phyloP scores from a whole-genome alignment of 2,329 filamentous ascomycete genomes.

The Gnomoniopsis smithogilvyi region DNA sequence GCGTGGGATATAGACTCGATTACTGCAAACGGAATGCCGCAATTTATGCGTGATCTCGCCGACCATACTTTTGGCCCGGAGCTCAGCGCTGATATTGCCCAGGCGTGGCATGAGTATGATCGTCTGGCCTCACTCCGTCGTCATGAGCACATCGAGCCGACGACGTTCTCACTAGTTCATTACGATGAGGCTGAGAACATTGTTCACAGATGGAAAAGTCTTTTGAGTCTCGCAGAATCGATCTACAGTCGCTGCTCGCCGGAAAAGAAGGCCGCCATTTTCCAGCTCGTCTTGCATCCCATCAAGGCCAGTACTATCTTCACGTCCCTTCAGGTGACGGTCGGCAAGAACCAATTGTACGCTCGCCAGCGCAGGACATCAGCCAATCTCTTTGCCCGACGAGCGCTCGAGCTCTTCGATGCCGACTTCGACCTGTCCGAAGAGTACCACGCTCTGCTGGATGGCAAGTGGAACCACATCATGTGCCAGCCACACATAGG shows the following conservation, averaged over 20 bases:
- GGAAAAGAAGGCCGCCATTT: conserved; percentile 50
- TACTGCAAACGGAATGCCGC: conserved; percentile 41
- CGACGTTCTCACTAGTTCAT: conserved; percentile 55
- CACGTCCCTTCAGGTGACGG: conserved; percentile 43
- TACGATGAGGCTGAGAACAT: conserved; percentile 58
- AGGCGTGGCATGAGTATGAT: conserved; percentile 52
- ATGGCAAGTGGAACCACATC: conserved; percentile 56
- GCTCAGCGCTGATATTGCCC: conserved; percentile 39
- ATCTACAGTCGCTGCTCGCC: conserved; percentile 41
- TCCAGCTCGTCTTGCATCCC: conserved; percentile 60
- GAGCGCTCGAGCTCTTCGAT: conserved; percentile 47
- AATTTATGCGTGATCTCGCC: conserved; percentile 43
- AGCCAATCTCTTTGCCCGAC: conserved; percentile 46
- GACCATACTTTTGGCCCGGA: conserved; percentile 23
- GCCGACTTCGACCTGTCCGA: conserved; percentile 47
- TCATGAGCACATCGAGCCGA: conserved; percentile 56
- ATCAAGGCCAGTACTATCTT: conserved; percentile 55
- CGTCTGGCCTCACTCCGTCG: conserved; percentile 48
- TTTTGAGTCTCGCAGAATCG: conserved; percentile 41
- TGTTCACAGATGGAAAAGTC: conserved; percentile 46
- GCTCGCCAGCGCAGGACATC: conserved; percentile 54
- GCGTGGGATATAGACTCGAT: conserved; percentile 51
- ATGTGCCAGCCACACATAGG: conserved; percentile 47
- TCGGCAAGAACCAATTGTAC: conserved; percentile 50
- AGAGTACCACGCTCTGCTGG: conserved; percentile 46